Evolutionary conservation across 1,284 basidiomycete species (phyloP), one percentile per base, ranked within the genome.

Genomic region (Cryptococcus amylolentus): DNA sequence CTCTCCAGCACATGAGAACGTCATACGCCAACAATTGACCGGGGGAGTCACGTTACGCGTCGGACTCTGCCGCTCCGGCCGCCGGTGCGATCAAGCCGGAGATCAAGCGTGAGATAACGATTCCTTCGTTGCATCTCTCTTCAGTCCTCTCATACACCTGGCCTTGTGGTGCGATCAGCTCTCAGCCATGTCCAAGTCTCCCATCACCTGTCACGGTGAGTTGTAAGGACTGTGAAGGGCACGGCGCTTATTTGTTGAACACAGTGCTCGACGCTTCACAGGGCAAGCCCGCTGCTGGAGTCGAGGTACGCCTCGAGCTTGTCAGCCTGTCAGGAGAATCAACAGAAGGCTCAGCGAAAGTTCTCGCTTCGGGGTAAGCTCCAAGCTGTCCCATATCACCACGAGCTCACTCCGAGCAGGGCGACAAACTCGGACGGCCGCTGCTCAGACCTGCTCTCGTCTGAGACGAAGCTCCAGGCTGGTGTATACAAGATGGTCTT

Each of bases 151-250:
- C 31, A 7, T 16, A n/a, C 37, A 14, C 20, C 18, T 49, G 16
- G 16, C 14, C n/a, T n/a, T 38, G 14, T 6, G 23, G 23, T 23
- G 23, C 23, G 23, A 23, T 23, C 23, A 20, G 18, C 48, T 3
- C 14, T 12, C 47, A 28, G 27, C 49, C 45, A 69, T 76, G 71
- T 64, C 66, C 42, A 73, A 83, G 67, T 89, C 89, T 2, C 88
- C 89, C 1, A 88, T 95, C 59, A 95, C 92, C 39, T 94, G 92
- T 73, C 91, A 95, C 66, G 85, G 89, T 89, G 61, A 55, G 81
- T 56, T 45, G 16, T 26, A 5, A 45, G 41, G 27, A 12, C 31
- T 43, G 12, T 5, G 7, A 12, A 41, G 35, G 58, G 14, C 14
- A 13, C 41, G 42, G 23, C 51, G 8, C 44, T 35, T 20, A 14